These are phyloP conservation scores for Alternaria conjuncta DNA, from an alignment of 2,329 filamentous ascomycete species.

Conservation along the genomic window DNA sequence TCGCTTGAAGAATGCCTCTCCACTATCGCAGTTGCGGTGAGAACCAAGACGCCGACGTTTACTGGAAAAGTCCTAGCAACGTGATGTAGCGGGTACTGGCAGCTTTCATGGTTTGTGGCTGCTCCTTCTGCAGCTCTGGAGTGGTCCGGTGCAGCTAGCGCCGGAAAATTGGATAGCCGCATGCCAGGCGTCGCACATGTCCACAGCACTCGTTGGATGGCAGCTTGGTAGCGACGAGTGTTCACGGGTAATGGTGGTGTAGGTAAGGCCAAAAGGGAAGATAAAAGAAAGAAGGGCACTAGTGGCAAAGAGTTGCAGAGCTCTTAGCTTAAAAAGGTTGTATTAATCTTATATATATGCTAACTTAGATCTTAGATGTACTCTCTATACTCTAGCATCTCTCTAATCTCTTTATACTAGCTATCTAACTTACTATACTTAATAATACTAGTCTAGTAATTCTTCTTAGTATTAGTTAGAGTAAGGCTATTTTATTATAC, in stretches of 20 bases:
- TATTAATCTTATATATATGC: too few relatives aligned
- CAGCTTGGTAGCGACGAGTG: constrained; percentile 1
- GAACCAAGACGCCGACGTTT: background rate
- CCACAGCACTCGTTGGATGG: background rate
- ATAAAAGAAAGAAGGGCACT: background rate
- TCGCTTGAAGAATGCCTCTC: background rate
- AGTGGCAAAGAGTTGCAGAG: too few relatives aligned
- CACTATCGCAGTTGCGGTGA: background rate
- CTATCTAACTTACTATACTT: too few relatives aligned
- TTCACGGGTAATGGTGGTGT: background rate
- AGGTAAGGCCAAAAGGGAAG: background rate
- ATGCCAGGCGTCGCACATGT: background rate
- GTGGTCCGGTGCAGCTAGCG: constrained; percentile 6
- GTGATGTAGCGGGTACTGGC: constrained; percentile 3
- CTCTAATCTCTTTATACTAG: too few relatives aligned
- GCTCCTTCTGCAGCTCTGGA: constrained; percentile 1
- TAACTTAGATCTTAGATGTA: too few relatives aligned
- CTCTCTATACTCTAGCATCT: too few relatives aligned
- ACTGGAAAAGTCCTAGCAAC: background rate
- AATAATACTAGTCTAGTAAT: too few relatives aligned
- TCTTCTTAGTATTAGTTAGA: too few relatives aligned
- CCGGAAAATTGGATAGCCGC: constrained; percentile 2
- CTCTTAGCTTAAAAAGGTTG: too few relatives aligned
- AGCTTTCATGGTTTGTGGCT: constrained; percentile 3
- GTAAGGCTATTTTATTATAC: too few relatives aligned